phyloP scores from a whole-genome alignment of 805 yeast genomes.

The Komagataella pseudopastoris region DNA sequence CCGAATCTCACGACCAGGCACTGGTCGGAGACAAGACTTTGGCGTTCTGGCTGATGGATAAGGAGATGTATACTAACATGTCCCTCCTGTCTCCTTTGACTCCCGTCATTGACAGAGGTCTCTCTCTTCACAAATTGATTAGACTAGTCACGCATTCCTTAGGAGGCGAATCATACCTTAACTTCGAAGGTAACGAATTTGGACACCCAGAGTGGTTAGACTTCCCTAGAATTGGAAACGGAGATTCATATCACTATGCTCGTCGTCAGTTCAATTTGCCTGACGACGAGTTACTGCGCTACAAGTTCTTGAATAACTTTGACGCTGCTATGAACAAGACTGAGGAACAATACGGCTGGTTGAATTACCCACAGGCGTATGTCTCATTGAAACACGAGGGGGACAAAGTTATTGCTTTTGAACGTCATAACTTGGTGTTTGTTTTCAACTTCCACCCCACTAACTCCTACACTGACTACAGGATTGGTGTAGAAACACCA shows the following conservation, averaged over 20 bases:
- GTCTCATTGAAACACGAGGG: conserved; percentile 78
- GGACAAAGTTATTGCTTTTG: conserved; percentile 83
- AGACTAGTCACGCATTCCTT: conserved; percentile 74
- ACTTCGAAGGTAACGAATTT: conserved; percentile 95
- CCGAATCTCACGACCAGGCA: conserved; percentile 96
- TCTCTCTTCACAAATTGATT: conserved; percentile 84
- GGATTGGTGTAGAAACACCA: conserved; percentile 74
- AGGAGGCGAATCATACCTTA: conserved; percentile 96
- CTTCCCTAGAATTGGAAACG: conserved; percentile 85
- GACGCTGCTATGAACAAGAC: conserved; percentile 75
- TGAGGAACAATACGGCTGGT: conserved; percentile 57
- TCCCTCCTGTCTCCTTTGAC: conserved; percentile 60
- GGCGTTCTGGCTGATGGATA: conserved; percentile 98
- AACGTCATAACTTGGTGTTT: conserved; percentile 74
- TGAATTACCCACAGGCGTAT: conserved; percentile 60
- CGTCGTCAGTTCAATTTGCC: conserved; percentile 87
- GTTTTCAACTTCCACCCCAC: conserved; percentile 86
- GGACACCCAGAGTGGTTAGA: conserved; percentile 99
- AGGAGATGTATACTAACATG: conserved; percentile 96
- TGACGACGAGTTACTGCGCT: conserved; percentile 68
- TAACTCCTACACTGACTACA: conserved; percentile 70
- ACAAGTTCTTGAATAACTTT: conserved; percentile 66
- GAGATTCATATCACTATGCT: conserved; percentile 84
- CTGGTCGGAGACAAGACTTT: conserved; percentile 92
- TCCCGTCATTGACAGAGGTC: conserved; percentile 75